Base-by-base conservation (phyloP, 2,329 filamentous ascomycete genomes). In the Zasmidium citrigriseum region DNA sequence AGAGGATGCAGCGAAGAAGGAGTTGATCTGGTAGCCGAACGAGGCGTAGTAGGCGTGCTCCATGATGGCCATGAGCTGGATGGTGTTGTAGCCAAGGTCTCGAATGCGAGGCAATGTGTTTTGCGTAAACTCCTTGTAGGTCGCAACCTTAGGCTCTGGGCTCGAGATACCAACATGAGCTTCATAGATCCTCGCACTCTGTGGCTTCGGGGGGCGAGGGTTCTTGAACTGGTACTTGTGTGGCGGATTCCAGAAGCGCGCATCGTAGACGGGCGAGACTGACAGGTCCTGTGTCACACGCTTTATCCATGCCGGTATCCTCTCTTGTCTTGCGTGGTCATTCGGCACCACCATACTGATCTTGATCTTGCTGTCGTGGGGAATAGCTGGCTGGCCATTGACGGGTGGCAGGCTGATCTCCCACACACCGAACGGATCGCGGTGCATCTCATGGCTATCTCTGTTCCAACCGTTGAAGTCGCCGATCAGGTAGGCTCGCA, bases 11-110 rank as follows among this genome's bases (percentile, higher is more conserved):
- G 95, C 95, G 70, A 98, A 99, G 82, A 99, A 99, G 76, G 90
- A 97, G 80, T 98, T 99, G 78, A 99, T 86, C 76, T 99, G 95
- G 76, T 99, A 99, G 48, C 95, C 95, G 70, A 99, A 99, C 72
- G 93, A 98, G 69, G 95, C 95, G 74, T 99, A 99, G 82, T 99
- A 99, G 51, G 95, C 95, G 77, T 99, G 95, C 74, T 99, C 95
- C 93, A 99, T 99, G 72, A 99, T 83, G 47, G 95, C 95, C 95
- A 99, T 99, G 64, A 99, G 82, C 74, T 99, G 95, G 67, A 99
- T 98, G 55, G 93, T 90, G 73, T 99, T 98, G 81, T 99, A 99
- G 44, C 93, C 95, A 46, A 98, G 81, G 64, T 86, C 80, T 72
- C 93, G 89, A 78, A 99, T 98, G 58, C 93, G 86, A 16, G 93